phyloP scores from a whole-genome alignment of 2,329 filamentous ascomycete species.

The Aureobasidium zeae region DNA sequence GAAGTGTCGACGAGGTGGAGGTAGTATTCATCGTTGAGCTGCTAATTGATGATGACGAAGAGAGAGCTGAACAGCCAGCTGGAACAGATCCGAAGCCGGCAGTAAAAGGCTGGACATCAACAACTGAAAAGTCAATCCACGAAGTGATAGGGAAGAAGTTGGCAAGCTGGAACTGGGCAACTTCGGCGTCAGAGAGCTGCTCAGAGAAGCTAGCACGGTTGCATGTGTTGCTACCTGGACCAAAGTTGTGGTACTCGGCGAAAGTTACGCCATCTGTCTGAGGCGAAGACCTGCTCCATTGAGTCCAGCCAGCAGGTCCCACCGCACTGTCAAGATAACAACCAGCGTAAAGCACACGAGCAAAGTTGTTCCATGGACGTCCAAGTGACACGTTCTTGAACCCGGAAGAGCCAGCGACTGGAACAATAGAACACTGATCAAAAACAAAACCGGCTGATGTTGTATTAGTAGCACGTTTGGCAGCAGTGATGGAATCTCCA shows the following conservation, averaged over 20 bases:
- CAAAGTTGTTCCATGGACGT: slow-evolving; percentile 22
- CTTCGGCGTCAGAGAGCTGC: slow-evolving; percentile 30
- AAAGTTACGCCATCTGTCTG: slow-evolving; percentile 25
- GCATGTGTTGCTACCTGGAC: slow-evolving; percentile 28
- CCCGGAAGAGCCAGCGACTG: slow-evolving; percentile 24
- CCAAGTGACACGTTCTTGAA: slow-evolving; percentile 24
- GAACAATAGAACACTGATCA: slow-evolving; percentile 29
- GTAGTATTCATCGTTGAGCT: slow-evolving; percentile 5
- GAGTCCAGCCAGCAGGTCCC: slow-evolving; percentile 24
- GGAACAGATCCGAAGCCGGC: slow-evolving; percentile 27
- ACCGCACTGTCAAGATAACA: slow-evolving; percentile 20
- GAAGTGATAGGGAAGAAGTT: slow-evolving; percentile 34
- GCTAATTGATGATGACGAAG: slow-evolving; percentile 20
- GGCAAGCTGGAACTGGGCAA: slow-evolving; percentile 33
- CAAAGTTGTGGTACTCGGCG: slow-evolving; percentile 32
- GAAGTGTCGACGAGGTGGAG: slow-evolving; percentile 12
- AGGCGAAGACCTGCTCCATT: slow-evolving; percentile 25
- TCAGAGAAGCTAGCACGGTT: slow-evolving; percentile 30
- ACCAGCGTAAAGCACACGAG: slow-evolving; percentile 20
- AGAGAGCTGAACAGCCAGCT: slow-evolving; percentile 19
- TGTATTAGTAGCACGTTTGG: slow-evolving; percentile 33
- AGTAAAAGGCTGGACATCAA: slow-evolving; percentile 32
- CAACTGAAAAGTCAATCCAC: slow-evolving; percentile 36
- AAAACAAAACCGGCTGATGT: slow-evolving; percentile 33
- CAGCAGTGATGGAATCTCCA: slow-evolving; percentile 30